Conservation (phyloP, 306 rosid genomes). For the Dryas drummondii region DNA sequence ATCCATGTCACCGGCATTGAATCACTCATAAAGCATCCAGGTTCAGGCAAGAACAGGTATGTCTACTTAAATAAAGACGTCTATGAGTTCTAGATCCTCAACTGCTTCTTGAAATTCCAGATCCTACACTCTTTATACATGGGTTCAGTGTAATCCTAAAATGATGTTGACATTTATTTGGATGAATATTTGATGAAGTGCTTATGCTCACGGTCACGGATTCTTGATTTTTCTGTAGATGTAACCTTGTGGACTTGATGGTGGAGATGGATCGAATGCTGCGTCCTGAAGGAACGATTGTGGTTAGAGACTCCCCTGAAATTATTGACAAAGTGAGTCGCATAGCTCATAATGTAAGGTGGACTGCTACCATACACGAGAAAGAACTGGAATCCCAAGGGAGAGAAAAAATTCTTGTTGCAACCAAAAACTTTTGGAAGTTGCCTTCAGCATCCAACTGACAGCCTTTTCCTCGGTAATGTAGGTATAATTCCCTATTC, state of each 20-base stretch:
- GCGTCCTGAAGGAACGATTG: constrained; percentile 87
- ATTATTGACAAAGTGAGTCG: constrained; percentile 72
- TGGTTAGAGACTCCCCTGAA: constrained; percentile 79
- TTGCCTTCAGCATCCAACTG: constrained; percentile 52
- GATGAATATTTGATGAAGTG: not conserved
- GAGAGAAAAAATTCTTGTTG: constrained; percentile 73
- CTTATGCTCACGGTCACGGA: not conserved
- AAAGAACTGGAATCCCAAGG: constrained; percentile 80
- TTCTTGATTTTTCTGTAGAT: constrained; percentile 46
- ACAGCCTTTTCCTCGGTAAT: constrained; percentile 23
- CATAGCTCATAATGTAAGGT: constrained; percentile 67
- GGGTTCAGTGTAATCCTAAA: not conserved
- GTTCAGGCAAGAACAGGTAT: constrained; percentile 73
- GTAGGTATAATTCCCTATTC: constrained; percentile 41
- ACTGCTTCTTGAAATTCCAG: not conserved
- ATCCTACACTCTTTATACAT: constrained; percentile 2
- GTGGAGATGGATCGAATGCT: constrained; percentile 88
- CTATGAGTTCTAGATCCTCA: not conserved
- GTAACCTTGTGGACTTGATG: constrained; percentile 90
- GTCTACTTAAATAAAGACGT: constrained; percentile 3
- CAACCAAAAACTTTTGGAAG: constrained; percentile 72
- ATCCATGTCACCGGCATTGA: constrained; percentile 79
- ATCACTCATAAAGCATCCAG: constrained; percentile 69
- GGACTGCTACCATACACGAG: constrained; percentile 60
- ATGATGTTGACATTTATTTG: not conserved